phyloP scores from a whole-genome alignment of 257 asterid genomes.

The Solanum neorickii region DNA sequence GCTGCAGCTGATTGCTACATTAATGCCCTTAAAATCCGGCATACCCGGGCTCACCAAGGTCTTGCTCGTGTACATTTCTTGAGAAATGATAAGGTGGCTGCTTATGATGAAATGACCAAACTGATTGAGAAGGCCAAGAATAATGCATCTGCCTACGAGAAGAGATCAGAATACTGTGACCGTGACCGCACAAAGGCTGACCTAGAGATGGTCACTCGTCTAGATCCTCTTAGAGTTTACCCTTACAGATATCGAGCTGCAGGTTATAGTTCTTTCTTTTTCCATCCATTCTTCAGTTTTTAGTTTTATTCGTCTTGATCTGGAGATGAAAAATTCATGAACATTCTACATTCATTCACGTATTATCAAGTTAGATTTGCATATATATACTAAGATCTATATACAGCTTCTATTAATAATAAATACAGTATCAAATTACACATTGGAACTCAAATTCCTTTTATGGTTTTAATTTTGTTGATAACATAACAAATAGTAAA shows the following conservation, averaged over 20 bases:
- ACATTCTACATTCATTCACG: not conserved
- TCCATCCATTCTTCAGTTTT: not conserved
- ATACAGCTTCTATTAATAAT: not conserved
- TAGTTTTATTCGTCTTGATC: not conserved
- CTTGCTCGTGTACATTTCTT: conserved; percentile 95
- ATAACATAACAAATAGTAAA: not conserved
- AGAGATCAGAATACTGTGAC: conserved; percentile 92
- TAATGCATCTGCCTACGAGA: conserved; percentile 92
- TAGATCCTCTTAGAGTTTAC: conserved; percentile 91
- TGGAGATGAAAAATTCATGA: not conserved
- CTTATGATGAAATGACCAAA: conserved; percentile 89
- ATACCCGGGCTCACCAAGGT: conserved; percentile 97
- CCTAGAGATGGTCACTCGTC: conserved; percentile 80
- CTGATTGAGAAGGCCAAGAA: conserved; percentile 79
- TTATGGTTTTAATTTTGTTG: not conserved
- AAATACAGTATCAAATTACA: not conserved
- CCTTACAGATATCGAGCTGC: conserved; percentile 99
- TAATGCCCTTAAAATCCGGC: conserved; percentile 88
- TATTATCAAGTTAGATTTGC: not conserved
- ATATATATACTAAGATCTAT: not conserved
- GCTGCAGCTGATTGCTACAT: conserved; percentile 96
- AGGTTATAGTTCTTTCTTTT: conserved; percentile 34
- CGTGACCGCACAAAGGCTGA: conserved; percentile 88
- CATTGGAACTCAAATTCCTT: not conserved
- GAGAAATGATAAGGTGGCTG: conserved; percentile 72